Base-by-base conservation (phyloP, 2,329 filamentous ascomycete genomes). In the Cladosporium velox region DNA sequence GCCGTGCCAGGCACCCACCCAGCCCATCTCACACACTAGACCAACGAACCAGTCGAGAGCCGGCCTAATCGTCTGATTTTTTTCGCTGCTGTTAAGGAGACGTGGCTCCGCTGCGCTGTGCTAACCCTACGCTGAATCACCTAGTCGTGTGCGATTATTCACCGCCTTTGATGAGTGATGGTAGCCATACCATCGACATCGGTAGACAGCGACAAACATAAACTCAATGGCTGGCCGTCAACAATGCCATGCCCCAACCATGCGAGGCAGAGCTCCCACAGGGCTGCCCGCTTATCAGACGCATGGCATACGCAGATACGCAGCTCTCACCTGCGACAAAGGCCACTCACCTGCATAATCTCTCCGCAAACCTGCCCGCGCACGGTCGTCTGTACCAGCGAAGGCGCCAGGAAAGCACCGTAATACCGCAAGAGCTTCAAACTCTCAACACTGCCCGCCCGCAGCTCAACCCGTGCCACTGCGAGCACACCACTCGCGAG, bases 61-160 rank as follows among this genome's bases (percentile, higher is more conserved):
- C 34, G 57, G 35, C 21, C 34, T 41, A 47, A 59, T 59, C 57
- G 57, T 59, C 38, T 59, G 57, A 59, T 59, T 59, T 59, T 59
- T 59, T 59, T 47, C 57, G 21, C 26, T 30, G 24, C 18, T 26
- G 18, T 21, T 21, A 14, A 59, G 57, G 57, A 59, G 57, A 47
- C 57, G 26, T 38, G 57, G 57, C 57, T 59, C 57, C 57, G 38
- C 57, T 21, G 41, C 10, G 41, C n/a, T 21, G 38, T 44, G n/a
- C 41, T 47, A 47, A 47, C 41, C 41, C 41, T 47, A 47, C 8
- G n/a, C 41, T 47, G 41, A 12, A 21, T 47, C 41, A 47, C 8
- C n/a, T 47, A 47, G 41, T 47, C n/a, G 41, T 11, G n/a, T 21
- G 41, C 2, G 2, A 44, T 7, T 47, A 21, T 47, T 47, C 41